A percentile compares a stretch with the other conserved stretches of the same genome.
Conservation (phyloP, 2,329 filamentous ascomycete genomes). For the Arthrobotrys sphaeroides region DNA sequence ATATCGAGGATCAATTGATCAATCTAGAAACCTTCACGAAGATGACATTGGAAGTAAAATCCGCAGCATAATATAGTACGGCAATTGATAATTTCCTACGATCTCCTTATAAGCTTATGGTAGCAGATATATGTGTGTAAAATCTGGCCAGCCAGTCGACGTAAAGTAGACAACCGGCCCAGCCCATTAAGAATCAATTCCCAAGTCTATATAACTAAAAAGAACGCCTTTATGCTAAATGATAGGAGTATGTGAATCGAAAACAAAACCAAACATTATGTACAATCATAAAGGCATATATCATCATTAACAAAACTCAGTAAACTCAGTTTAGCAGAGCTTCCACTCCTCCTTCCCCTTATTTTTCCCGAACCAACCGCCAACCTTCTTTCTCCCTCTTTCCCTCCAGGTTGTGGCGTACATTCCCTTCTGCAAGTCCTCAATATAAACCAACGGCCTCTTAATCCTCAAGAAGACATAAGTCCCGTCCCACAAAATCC, state of each 20-base stretch:
- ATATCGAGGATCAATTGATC: no score
- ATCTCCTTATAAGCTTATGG: background rate
- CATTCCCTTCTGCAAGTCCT: constrained; percentile 35
- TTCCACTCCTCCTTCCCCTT: background rate
- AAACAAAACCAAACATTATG: background rate
- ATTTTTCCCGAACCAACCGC: constrained; percentile 12
- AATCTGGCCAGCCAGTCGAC: constrained; percentile 9
- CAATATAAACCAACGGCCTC: constrained; percentile 42
- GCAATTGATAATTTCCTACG: no score
- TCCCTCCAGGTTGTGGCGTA: constrained; percentile 35
- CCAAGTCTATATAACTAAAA: background rate
- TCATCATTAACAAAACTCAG: background rate
- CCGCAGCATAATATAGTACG: no score
- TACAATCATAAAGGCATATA: background rate
- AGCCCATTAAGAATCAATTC: background rate
- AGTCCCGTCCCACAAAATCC: constrained; percentile 33
- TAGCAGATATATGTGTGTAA: background rate
- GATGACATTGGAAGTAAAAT: no score
- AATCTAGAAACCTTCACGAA: no score
- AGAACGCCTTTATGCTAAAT: constrained; percentile 1
- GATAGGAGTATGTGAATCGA: background rate
- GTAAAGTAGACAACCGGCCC: background rate
- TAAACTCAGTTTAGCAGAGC: background rate
- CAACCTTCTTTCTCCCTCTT: constrained; percentile 20
- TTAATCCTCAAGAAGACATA: constrained; percentile 35